Evolutionary conservation across 2,329 filamentous ascomycete genomes (phyloP).

Genomic region (Exophiala xenobiotica): DNA sequence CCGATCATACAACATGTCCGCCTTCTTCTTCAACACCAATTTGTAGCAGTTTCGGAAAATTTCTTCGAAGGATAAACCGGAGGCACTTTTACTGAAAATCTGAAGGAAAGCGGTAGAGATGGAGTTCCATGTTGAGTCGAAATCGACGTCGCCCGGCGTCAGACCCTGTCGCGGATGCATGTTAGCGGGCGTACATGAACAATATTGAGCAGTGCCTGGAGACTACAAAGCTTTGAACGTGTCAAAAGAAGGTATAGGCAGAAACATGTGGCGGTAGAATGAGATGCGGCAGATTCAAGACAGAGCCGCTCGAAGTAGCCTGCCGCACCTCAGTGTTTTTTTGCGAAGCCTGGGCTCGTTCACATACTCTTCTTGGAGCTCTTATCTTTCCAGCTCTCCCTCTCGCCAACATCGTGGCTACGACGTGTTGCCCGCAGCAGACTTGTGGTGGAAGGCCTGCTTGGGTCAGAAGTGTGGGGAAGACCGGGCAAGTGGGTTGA

Average conservation of each 20-base stretch:
- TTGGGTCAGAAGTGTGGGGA: neutral
- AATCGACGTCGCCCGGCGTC: conserved; percentile 65
- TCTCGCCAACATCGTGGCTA: conserved; percentile 48
- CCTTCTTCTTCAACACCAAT: conserved; percentile 85
- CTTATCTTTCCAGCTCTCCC: conserved; percentile 61
- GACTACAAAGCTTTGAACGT: too few species aligned
- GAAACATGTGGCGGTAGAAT: neutral
- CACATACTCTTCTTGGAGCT: conserved; percentile 65
- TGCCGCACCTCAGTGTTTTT: neutral
- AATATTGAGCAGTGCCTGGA: too few species aligned
- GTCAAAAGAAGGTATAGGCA: neutral
- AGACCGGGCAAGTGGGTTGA: neutral
- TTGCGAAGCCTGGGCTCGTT: neutral
- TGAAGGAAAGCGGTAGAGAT: conserved; percentile 75
- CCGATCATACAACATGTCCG: conserved; percentile 73
- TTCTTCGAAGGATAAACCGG: conserved; percentile 87
- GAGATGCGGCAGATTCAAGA: neutral
- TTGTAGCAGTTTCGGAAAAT: conserved; percentile 93
- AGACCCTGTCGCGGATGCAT: conserved; percentile 49
- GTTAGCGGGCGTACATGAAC: too few species aligned
- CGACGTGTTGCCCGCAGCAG: conserved; percentile 7
- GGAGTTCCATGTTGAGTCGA: conserved; percentile 79
- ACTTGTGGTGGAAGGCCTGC: conserved; percentile 1
- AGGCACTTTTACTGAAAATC: conserved; percentile 91
- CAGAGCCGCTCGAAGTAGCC: neutral